Evolutionary conservation across 2,329 filamentous ascomycete genomes (phyloP).

Genomic region (Ophiostoma ips): DNA sequence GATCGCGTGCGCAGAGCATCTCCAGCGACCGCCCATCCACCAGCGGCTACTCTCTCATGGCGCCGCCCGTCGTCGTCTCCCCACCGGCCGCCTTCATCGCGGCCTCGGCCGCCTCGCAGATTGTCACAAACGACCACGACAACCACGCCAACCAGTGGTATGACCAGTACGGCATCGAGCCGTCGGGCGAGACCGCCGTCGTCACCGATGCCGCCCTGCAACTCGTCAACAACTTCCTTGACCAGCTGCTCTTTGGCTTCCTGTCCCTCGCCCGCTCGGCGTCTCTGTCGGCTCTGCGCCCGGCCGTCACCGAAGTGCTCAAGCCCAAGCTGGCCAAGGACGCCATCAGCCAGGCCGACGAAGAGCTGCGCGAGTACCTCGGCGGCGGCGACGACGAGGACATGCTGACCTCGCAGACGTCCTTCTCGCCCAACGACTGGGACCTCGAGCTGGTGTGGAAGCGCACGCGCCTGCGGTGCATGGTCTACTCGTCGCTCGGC

Average conservation of each 20-base stretch:
- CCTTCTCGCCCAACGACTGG: constrained; percentile 48
- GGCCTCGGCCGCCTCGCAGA: constrained; percentile 73
- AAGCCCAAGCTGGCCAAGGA: constrained; percentile 78
- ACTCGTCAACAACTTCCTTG: constrained; percentile 82
- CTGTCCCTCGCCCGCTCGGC: constrained; percentile 71
- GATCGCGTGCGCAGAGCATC: constrained; percentile 46
- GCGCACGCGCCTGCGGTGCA: constrained; percentile 78
- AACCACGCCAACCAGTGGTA: constrained; percentile 56
- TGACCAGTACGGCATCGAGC: constrained; percentile 52
- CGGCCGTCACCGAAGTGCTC: constrained; percentile 73
- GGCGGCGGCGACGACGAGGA: constrained; percentile 68
- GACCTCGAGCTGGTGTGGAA: constrained; percentile 93
- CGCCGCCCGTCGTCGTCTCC: constrained; percentile 53
- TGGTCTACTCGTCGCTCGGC: constrained; percentile 94
- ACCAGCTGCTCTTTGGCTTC: constrained; percentile 84
- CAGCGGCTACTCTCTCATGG: constrained; percentile 43
- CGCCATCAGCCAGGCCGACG: constrained; percentile 25
- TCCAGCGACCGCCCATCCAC: constrained; percentile 58
- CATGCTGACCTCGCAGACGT: constrained; percentile 38
- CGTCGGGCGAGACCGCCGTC: constrained; percentile 52
- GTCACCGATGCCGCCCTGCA: constrained; percentile 61
- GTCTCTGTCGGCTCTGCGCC: constrained; percentile 57
- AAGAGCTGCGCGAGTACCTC: constrained; percentile 63
- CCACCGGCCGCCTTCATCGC: constrained; percentile 83
- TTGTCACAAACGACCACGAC: constrained; percentile 79